Base-by-base conservation (phyloP, 768 basidiomycete species). In the Cantharellus cinnabarinus region DNA sequence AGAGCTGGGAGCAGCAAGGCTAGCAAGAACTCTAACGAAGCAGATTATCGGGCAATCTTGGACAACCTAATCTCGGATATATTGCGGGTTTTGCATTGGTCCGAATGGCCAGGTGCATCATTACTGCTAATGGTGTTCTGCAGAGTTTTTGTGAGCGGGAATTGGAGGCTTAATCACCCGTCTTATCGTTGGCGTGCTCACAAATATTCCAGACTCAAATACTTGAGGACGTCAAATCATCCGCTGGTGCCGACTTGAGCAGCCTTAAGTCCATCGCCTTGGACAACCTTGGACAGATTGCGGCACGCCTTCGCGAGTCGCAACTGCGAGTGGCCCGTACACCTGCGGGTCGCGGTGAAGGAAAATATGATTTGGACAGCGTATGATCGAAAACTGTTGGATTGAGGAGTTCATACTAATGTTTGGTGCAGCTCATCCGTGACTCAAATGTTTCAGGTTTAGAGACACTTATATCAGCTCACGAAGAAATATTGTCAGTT, bases 61-160 rank as follows among this genome's bases (percentile, higher is more conserved):
- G 94, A 98, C 66, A 86, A 86, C 64, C 73, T 98, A 5, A 80
- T 98, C 48, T 80, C 81, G 2, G 95, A 99, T 66, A 73, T 95
- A 34, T 75, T 98, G 34, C 77, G 78, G 4, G 90, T 95, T 20
- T 73, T 97, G 3, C 91, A 85, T 67, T 88, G 88, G 80, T 93
- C 95, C 0, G 95, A 99, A 70, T 99, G 94, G 91, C 95, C 95
- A 3, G 93, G 88, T 5, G 88, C 95, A 2, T 77, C 81, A 50
- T 70, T 95, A 15, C 74, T 95, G 42, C 71, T 98, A 42, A 79
- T 77, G 50, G 83, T 95, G 53, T 79, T 83, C 4, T 85, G 82
- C 63, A 85, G 82, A 67, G 83, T 82, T 64, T 88, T 98, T 88
- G 93, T 89, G 61, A 5, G 76, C 64, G 10, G 40, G 20, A 29